Evolutionary conservation across 495 filamentous ascomycete genomes (phyloP).

Genomic region (Rusavskia elegans): DNA sequence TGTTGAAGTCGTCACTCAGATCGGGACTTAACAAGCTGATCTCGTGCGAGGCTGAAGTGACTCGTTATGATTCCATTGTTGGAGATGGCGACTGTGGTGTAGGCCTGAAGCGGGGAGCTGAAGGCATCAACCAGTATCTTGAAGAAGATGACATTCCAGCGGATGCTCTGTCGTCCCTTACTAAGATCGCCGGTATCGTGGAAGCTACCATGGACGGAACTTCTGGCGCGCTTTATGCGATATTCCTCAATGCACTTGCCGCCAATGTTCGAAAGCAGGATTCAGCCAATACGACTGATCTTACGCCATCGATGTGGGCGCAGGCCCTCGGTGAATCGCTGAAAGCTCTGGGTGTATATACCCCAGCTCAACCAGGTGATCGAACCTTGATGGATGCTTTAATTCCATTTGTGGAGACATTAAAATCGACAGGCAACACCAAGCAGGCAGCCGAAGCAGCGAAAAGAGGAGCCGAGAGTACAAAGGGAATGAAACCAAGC

Average conservation of each 20-base stretch:
- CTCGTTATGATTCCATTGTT: slow-evolving; percentile 78
- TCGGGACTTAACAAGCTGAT: slow-evolving; percentile 58
- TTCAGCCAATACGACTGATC: slow-evolving; percentile 25
- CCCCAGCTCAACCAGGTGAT: slow-evolving; percentile 77
- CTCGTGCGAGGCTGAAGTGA: slow-evolving; percentile 65
- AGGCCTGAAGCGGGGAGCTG: slow-evolving; percentile 76
- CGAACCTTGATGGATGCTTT: slow-evolving; percentile 84
- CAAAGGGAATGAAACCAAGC: slow-evolving; percentile 81
- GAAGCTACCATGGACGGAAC: slow-evolving; percentile 92
- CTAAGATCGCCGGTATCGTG: slow-evolving; percentile 65
- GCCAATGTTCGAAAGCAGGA: slow-evolving; percentile 50
- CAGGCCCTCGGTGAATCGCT: slow-evolving; percentile 56
- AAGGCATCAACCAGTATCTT: slow-evolving; percentile 60
- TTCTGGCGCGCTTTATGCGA: slow-evolving; percentile 85
- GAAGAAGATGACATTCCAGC: slow-evolving; percentile 36
- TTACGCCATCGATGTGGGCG: slow-evolving; percentile 50
- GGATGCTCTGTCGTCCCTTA: slow-evolving; percentile 57
- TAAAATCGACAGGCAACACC: slow-evolving; percentile 46
- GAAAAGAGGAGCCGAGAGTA: slow-evolving; percentile 58
- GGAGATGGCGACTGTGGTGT: slow-evolving; percentile 95
- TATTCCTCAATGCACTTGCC: slow-evolving; percentile 84
- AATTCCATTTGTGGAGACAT: slow-evolving; percentile 64
- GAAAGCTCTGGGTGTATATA: slow-evolving; percentile 61
- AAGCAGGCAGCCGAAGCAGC: slow-evolving; percentile 60
- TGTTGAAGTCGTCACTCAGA: slow-evolving; percentile 43